Evolutionary conservation across 2,329 filamentous ascomycete genomes (phyloP), one percentile per base, ranked within the genome.

Genomic region (Mycosphaerella arachidis): DNA sequence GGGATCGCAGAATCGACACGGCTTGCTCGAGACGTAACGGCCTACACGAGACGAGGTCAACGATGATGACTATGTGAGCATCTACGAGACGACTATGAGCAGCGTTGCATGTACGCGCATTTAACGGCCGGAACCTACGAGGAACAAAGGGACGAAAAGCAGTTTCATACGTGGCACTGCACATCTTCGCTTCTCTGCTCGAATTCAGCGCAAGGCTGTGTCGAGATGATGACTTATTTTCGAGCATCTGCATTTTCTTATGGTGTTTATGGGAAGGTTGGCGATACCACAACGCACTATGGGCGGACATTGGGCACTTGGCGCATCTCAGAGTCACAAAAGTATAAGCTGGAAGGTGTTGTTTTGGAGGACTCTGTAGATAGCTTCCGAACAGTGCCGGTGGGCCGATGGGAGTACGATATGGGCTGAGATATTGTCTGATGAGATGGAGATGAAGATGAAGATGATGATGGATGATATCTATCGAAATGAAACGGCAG

Each of bases 11-110:
- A 20, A 52, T 50, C 20, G 46, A 50, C 46, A 40, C 31, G 24
- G 24, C 40, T 18, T 43, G 13, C 40, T 18, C n/a, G 12, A 43
- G 40, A 43, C 13, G 16, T 43, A 43, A 43, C 40, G 40, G 40
- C 40, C 40, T 43, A 43, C 9, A 43, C 40, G n/a, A 43, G 13
- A 43, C 40, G 40, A 43, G 40, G 40, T 4, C 40, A 43, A 43
- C 40, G 40, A 43, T 52, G 54, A 63, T 46, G 51, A 58, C 27
- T 30, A 58, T 46, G 55, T 53, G 18, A 29, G 30, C 27, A 52
- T n/a, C 50, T 20, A 52, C 8, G 50, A 35, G 6, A 33, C 29
- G n/a, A 31, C n/a, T 29, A 20, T 8, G 27, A 50, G 18, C 18
- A 50, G 48, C 48, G 48, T 27, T 9, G 20, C 48, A 50, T 35